Evolutionary conservation across 495 filamentous ascomycete species (phyloP), one percentile per base, ranked within the genome.

Genomic region (Hyphodiscus hymeniophilus): DNA sequence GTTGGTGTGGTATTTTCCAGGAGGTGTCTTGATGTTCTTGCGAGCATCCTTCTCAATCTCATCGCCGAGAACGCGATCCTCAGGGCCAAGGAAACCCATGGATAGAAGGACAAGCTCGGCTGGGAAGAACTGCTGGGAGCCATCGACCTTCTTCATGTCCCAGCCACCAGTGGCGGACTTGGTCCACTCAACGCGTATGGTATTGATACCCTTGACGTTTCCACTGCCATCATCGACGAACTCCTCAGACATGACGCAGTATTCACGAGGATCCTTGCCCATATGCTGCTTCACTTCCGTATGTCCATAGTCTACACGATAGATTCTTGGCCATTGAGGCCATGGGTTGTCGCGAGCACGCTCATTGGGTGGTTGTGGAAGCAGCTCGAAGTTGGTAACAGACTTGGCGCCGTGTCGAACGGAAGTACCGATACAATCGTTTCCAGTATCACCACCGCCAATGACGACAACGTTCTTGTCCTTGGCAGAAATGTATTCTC

Each of bases 251-350:
- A 97, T 95, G 66, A 99, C 87, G 72, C 92, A 96, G 75, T 84
- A 99, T 71, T 99, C 92, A 53, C 92, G 88, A 34, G 92, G 92
- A 60, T 99, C 92, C 63, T 90, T 89, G 67, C 94, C 92, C 77
- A 90, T 88, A 68, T 96, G 92, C 50, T 94, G 91, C 66, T 92
- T 89, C 51, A 99, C 92, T 63, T 99, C 92, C 2, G 83, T 79
- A 73, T 99, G 92, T 40, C 92, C 92, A 58, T 99, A 99, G 65
- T 99, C 92, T 38, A 97, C 82, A 60, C 92, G 88, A 76, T 97
- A 97, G 66, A 99, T 92, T 59, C 91, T 87, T 18, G 92, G 92
- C 92, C 92, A 99, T 69, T 97, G 94, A 0, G 92, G 92, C 92
- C 92, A 99, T 41, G 92, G 92, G 75, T 99, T 99, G 68, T 97